Percentiles rank a stretch among this genome's conserved stretches.
phyloP scores from a whole-genome alignment of 371 early-diverging fungal genomes.

The Mucor circinelloides region DNA sequence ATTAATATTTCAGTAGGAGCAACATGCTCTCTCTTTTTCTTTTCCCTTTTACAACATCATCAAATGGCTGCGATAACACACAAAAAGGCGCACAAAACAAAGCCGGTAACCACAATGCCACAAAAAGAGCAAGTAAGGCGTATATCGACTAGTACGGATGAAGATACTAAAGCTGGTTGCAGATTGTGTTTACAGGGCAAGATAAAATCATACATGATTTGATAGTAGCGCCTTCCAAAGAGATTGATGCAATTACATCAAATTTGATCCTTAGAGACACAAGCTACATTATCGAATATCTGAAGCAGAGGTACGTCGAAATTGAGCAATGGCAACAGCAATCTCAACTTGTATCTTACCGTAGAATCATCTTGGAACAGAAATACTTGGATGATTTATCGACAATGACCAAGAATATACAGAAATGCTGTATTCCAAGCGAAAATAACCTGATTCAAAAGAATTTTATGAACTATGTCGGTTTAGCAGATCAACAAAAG shows the following conservation, averaged over 20 bases:
- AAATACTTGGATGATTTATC: constrained; percentile 12
- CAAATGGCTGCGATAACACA: constrained; percentile 7
- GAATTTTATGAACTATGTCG: constrained; percentile 23
- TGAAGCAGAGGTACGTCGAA: constrained; percentile 23
- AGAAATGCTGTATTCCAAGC: constrained; percentile 4
- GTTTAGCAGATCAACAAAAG: constrained; percentile 4
- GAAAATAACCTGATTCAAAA: constrained; percentile 11
- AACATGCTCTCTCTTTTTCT: background rate
- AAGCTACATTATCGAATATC: constrained; percentile 24
- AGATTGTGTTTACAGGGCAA: constrained; percentile 19
- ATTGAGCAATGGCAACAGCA: background rate
- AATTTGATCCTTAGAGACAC: constrained; percentile 21
- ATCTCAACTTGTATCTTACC: background rate
- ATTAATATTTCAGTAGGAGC: background rate
- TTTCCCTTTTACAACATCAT: background rate
- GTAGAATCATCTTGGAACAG: constrained; percentile 21
- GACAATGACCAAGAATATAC: constrained; percentile 8
- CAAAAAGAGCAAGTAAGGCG: constrained; percentile 11
- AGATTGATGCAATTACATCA: constrained; percentile 16
- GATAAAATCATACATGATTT: constrained; percentile 19
- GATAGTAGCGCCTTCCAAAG: constrained; percentile 22
- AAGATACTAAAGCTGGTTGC: background rate
- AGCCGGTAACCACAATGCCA: background rate
- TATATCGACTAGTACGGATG: background rate
- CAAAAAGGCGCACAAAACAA: constrained; percentile 2